Evolutionary conservation across 2,329 filamentous ascomycete genomes (phyloP).

Genomic region (Trichoderma endophyticum): DNA sequence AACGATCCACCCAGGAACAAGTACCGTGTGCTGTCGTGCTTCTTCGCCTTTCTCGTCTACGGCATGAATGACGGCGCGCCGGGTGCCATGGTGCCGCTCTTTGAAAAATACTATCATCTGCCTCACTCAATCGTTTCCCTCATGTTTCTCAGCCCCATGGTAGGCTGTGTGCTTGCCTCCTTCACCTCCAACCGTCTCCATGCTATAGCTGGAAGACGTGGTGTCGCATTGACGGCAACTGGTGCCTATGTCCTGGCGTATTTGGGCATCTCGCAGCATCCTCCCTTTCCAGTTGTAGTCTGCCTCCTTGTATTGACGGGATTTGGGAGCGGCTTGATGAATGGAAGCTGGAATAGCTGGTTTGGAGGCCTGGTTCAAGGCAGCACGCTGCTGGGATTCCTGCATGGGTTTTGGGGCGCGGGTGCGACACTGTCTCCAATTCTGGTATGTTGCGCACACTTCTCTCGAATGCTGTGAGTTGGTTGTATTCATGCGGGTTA

Average conservation of each 20-base stretch:
- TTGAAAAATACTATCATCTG: conserved; percentile 37
- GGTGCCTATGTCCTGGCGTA: conserved; percentile 61
- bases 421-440: conserved; percentile 71
- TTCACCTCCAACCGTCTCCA: conserved; percentile 40
- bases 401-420: conserved; percentile 66
- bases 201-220: conserved; percentile 41
- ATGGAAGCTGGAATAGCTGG: conserved; percentile 54
- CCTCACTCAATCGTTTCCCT: conserved; percentile 42
- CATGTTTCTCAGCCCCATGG: conserved; percentile 41
- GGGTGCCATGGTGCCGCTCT: conserved; percentile 21
- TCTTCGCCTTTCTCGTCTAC: conserved; percentile 16
- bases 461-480: conserved; percentile 44
- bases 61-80: conserved; percentile 14
- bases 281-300: conserved; percentile 65
- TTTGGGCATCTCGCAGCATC: conserved; percentile 59
- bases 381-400: conserved; percentile 65
- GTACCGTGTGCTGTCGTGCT: conserved; percentile 10
- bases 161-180: conserved; percentile 43
- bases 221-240: conserved; percentile 61
- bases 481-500: neutral
- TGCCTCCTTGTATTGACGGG: conserved; percentile 64
- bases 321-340: conserved; percentile 66
- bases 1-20: conserved; percentile 17
- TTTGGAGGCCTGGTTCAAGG: conserved; percentile 54
- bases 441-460: conserved; percentile 60